Conservation (phyloP, 345 rosid species). For the Excoecaria cochinchinensis region DNA sequence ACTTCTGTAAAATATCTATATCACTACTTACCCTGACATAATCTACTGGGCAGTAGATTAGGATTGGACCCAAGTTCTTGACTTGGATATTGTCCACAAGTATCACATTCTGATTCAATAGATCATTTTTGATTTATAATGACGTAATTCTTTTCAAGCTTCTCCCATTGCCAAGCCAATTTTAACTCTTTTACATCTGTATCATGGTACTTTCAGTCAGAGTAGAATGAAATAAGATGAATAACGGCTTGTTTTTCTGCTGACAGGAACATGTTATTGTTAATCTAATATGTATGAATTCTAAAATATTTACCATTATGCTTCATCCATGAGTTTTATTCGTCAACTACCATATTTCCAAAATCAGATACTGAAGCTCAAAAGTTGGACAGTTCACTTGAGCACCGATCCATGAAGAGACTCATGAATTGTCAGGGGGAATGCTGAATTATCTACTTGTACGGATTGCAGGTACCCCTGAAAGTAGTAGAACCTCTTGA, state of each 20-base stretch:
- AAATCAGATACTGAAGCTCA: neutral
- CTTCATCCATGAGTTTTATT: neutral
- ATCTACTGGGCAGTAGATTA: neutral
- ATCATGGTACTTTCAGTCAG: too few species aligned
- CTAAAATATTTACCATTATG: neutral
- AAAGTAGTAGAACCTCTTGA: slow-evolving; percentile 62
- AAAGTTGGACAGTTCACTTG: slow-evolving; percentile 1
- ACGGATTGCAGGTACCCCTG: slow-evolving; percentile 59
- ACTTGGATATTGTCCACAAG: neutral
- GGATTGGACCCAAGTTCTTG: neutral
- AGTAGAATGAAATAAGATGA: neutral
- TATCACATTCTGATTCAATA: neutral
- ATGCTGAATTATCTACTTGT: slow-evolving; percentile 19
- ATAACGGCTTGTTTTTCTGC: neutral
- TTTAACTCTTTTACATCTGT: neutral
- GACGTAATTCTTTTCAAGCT: neutral
- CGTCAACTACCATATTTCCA: neutral
- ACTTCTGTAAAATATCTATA: neutral
- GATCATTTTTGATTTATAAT: neutral
- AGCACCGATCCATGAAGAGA: neutral
- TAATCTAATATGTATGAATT: neutral
- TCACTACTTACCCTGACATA: neutral
- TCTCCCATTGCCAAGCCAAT: neutral
- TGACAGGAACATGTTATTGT: neutral
- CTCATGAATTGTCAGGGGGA: neutral